Base-by-base conservation (phyloP, 352 stramenopile species). In the Pythium volutum region DNA sequence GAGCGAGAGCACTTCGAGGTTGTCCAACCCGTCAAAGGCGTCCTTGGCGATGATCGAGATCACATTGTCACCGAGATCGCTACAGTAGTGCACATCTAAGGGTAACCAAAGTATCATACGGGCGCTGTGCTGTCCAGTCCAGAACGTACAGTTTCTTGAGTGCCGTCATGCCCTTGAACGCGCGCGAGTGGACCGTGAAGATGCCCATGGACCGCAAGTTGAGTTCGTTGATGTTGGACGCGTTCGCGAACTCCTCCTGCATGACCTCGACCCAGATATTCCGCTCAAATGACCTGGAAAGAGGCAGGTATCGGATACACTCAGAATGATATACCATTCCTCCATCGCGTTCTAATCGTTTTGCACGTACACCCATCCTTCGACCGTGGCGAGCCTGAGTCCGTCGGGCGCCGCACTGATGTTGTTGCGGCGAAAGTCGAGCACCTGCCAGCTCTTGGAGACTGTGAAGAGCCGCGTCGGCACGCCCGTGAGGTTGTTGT, bases 31-130 rank as follows among this genome's bases (percentile, higher is more conserved):
- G 20, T 69, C 63, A 42, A 89, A 87, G 3, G 79, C 76, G 31
- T 84, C 58, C 36, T 61, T 34, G 3, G 76, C 69, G n/a, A 89
- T 71, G 16, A 86, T 58, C 1, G 80, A 89, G 41, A 89, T 85
- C 22, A 88, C 73, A 39, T 89, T 89, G 69, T 89, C 78, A 41
- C 76, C 83, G 54, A 89, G 64, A 61, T 88, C 79, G 26, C 79
- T 48, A 14, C 38, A 22, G n/a, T 22, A 45, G 18, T 29, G 1
- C n/a, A 29, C n/a, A 27, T 48, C 6, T 26, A n/a, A 3, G 10
- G n/a, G 26, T 25, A 48, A n/a, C n/a, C 22, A 29, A 2, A 25
- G 14, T 5, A 3, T 48, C 18, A 48, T 12, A 27, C 3, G 42
- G n/a, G n/a, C n/a, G n/a, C n/a, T n/a, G n/a, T n/a, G n/a, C n/a